Conservation (phyloP, 805 yeast species). For the Wickerhamomyces rabaulensis region DNA sequence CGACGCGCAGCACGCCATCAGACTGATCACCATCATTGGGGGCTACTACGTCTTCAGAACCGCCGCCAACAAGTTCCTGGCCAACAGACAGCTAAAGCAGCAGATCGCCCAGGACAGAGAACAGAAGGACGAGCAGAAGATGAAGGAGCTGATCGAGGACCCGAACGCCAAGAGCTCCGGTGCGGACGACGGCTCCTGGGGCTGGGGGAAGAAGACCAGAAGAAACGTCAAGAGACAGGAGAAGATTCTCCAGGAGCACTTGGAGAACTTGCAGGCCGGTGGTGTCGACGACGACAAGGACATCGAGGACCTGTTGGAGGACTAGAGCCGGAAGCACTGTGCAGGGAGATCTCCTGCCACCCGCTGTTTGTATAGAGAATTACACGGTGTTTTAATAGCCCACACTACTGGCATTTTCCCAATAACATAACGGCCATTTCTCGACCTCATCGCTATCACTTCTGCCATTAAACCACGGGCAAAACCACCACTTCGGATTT, state of each 20-base stretch:
- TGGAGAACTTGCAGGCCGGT: conserved; percentile 40
- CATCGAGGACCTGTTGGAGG: conserved; percentile 63
- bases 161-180: conserved; percentile 32
- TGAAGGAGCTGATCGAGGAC: conserved; percentile 28
- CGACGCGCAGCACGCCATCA: conserved; percentile 40
- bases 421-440: too few relatives aligned
- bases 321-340: conserved; percentile 13
- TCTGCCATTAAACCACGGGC: conserved; percentile 5
- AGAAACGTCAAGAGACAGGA: conserved; percentile 50
- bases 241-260: conserved; percentile 43
- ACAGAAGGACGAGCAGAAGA: conserved; percentile 31
- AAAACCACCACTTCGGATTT: neutral
- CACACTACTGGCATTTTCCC: neutral
- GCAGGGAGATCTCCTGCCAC: too few relatives aligned
- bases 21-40: conserved; percentile 49
- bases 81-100: conserved; percentile 48
- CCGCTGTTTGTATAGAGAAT: neutral
- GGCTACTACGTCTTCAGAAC: conserved; percentile 58
- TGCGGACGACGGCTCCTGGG: conserved; percentile 44
- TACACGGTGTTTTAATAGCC: neutral
- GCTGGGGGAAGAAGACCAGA: conserved; percentile 80
- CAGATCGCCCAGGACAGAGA: conserved; percentile 46
- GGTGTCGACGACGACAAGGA: conserved; percentile 57
- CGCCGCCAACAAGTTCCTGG: conserved; percentile 50
- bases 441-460: neutral